Conservation (phyloP, 164 flowering plant species). For the Cinnamomum chago region DNA sequence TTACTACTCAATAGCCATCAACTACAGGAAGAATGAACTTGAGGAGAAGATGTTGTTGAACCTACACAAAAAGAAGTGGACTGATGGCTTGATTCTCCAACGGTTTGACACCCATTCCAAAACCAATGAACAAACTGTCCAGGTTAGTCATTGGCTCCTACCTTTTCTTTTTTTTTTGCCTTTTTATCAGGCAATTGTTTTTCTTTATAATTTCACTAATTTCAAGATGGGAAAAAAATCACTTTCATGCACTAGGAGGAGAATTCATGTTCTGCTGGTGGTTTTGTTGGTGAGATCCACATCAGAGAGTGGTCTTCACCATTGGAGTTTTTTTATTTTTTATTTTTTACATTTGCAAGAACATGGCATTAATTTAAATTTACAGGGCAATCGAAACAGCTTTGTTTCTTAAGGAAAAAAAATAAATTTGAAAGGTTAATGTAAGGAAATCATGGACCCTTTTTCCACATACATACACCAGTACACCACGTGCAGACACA, state of each 20-base stretch:
- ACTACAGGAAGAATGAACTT: conserved; percentile 93
- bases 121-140: conserved; percentile 46
- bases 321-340: no score
- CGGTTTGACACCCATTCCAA: conserved; percentile 29
- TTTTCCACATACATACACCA: no score
- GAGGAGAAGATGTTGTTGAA: conserved; percentile 49
- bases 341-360: no score
- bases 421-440: no score
- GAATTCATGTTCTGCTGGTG: not conserved
- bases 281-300: not conserved
- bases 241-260: not conserved
- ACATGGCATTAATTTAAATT: no score
- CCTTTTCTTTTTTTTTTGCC: not conserved
- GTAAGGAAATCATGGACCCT: no score
- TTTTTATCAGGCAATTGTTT: not conserved
- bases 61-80: conserved; percentile 98
- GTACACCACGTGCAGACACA: no score
- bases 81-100: conserved; percentile 61
- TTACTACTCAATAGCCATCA: conserved; percentile 93
- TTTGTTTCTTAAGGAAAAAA: no score
- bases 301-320: not conserved
- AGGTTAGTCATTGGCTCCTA: conserved; percentile 24
- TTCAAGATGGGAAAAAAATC: not conserved
- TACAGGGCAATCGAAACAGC: no score
- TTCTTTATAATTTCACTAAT: not conserved